Conservation (phyloP, 192 early-diverging fungal species). For the Chytriomyces confervae region DNA sequence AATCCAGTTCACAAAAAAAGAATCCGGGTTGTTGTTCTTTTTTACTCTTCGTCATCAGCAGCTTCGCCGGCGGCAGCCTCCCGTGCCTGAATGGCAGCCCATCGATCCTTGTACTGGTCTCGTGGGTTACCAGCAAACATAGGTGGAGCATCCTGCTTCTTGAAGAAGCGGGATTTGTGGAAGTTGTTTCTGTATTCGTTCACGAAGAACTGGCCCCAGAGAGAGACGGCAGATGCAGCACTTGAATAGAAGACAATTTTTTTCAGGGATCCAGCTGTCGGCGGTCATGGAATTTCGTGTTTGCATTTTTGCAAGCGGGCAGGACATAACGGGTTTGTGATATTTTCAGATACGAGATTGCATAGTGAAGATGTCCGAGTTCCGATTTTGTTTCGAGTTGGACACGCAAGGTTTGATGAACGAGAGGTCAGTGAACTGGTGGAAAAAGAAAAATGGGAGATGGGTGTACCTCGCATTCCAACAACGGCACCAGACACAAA, state of each 20-base stretch:
- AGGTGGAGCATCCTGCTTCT: not conserved
- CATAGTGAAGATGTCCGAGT: not conserved
- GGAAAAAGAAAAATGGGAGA: not conserved
- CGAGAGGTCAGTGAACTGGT: not conserved
- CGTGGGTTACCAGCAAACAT: slow-evolving; percentile 21
- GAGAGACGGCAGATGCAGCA: slow-evolving; percentile 3
- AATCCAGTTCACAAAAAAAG: no score
- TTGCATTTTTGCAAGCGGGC: not conserved
- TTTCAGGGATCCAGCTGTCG: slow-evolving; percentile 18
- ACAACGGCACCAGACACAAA: slow-evolving; percentile 24
- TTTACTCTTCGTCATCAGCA: not conserved
- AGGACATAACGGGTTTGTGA: not conserved
- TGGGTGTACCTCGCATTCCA: slow-evolving; percentile 18
- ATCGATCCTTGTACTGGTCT: slow-evolving; percentile 32
- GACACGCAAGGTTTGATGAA: not conserved
- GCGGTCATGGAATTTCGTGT: not conserved
- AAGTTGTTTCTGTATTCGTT: slow-evolving; percentile 18
- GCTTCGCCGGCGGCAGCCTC: slow-evolving; percentile 11
- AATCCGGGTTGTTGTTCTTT: no score
- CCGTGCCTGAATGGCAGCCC: slow-evolving; percentile 28
- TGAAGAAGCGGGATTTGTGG: not conserved
- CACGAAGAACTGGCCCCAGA: slow-evolving; percentile 29
- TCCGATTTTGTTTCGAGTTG: not conserved
- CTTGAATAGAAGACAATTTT: slow-evolving; percentile 26
- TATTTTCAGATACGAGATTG: not conserved